phyloP scores from a whole-genome alignment of 2,329 filamentous ascomycete species.

The Pseudohalonectria lignicola region DNA sequence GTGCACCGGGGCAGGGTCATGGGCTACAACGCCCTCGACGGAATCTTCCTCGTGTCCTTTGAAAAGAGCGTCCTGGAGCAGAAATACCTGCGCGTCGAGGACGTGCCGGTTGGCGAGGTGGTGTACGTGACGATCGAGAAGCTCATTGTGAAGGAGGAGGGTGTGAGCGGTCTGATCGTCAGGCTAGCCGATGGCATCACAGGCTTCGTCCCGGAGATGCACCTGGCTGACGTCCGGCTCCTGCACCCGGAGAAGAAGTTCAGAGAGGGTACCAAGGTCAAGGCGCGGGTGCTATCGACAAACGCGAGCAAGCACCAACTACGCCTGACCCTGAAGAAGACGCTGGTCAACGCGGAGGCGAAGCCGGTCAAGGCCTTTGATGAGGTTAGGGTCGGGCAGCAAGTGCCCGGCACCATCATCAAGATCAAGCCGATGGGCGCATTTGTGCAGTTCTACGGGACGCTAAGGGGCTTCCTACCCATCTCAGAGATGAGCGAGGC shows the following conservation, averaged over 20 bases:
- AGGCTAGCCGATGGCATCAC: constrained; percentile 78
- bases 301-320: constrained; percentile 67
- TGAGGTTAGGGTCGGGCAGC: constrained; percentile 62
- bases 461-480: constrained; percentile 75
- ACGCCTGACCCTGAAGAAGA: constrained; percentile 87
- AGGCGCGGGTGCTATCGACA: constrained; percentile 73
- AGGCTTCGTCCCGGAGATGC: constrained; percentile 79
- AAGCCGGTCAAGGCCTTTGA: constrained; percentile 68
- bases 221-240: constrained; percentile 77
- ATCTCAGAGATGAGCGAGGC: constrained; percentile 97
- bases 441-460: constrained; percentile 84
- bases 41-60: constrained; percentile 74
- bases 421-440: constrained; percentile 71
- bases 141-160: constrained; percentile 66
- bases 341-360: constrained; percentile 78
- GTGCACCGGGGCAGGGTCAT: constrained; percentile 73
- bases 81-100: constrained; percentile 82
- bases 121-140: constrained; percentile 80
- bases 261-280: constrained; percentile 73
- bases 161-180: constrained; percentile 71
- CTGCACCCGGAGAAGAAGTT: constrained; percentile 97
- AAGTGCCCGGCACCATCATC: constrained; percentile 77
- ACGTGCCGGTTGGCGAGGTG: constrained; percentile 70
- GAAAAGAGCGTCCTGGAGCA: constrained; percentile 76
- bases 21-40: constrained; percentile 80